Conservation (phyloP, 495 filamentous ascomycete species). For the Penicillium roqueforti region DNA sequence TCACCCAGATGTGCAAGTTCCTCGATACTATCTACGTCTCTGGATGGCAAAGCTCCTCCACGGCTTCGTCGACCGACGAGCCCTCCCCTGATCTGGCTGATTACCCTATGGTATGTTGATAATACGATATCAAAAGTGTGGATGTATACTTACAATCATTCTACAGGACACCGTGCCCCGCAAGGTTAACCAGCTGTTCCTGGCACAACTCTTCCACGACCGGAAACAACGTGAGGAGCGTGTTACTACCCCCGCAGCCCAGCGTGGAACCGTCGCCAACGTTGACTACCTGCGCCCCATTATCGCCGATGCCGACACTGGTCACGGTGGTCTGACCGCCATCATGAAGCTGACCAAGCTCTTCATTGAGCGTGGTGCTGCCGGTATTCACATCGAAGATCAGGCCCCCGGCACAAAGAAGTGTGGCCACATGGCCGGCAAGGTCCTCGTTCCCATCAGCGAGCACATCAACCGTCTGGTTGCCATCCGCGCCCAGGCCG, state of each 20-base stretch:
- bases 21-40: conserved; percentile 98
- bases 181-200: conserved; percentile 95
- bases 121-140: not conserved
- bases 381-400: conserved; percentile 98
- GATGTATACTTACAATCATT: conserved; percentile 4
- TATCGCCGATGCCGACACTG: conserved; percentile 95
- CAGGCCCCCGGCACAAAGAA: conserved; percentile 99
- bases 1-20: conserved; percentile 99
- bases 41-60: conserved; percentile 97
- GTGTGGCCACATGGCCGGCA: conserved; percentile 99
- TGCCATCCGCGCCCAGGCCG: conserved; percentile 93
- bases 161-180: conserved; percentile 90
- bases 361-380: conserved; percentile 94
- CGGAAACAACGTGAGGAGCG: conserved; percentile 97
- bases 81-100: conserved; percentile 97
- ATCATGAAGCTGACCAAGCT: conserved; percentile 99
- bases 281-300: conserved; percentile 94
- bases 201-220: conserved; percentile 98
- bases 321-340: conserved; percentile 93
- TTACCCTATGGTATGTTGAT: conserved; percentile 79
- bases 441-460: conserved; percentile 93
- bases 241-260: conserved; percentile 66
- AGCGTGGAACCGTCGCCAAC: conserved; percentile 72
- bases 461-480: conserved; percentile 99
- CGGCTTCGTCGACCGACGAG: conserved; percentile 89